phyloP scores from a whole-genome alignment of 164 flowering plant genomes.

The Dillenia suffruticosa region DNA sequence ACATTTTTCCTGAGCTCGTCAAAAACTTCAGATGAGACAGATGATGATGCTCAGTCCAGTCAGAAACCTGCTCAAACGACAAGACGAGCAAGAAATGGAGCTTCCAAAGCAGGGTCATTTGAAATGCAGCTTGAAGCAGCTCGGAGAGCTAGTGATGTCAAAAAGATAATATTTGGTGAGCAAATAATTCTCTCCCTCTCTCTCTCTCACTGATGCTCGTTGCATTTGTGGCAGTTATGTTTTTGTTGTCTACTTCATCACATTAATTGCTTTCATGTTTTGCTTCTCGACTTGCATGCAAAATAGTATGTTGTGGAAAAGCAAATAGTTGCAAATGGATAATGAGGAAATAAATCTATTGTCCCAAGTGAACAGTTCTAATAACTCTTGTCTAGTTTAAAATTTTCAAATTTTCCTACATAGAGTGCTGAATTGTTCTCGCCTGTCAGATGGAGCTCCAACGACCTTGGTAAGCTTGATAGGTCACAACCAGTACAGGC shows the following conservation, averaged over 20 bases:
- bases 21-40: constrained; percentile 15
- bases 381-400: neutral
- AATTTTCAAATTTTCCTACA: neutral
- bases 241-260: neutral
- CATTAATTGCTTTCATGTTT: neutral
- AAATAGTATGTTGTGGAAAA: constrained; percentile 25
- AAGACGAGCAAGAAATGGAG: constrained; percentile 25
- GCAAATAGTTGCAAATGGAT: constrained; percentile 84
- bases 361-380: neutral
- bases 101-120: constrained; percentile 50
- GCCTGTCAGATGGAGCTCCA: constrained; percentile 77
- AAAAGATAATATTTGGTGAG: constrained; percentile 84
- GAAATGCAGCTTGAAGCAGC: constrained; percentile 90
- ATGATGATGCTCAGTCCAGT: constrained; percentile 18
- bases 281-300: neutral
- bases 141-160: constrained; percentile 87
- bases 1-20: constrained; percentile 53
- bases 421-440: too few relatives aligned
- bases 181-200: too few relatives aligned
- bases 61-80: constrained; percentile 19
- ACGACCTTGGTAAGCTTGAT: constrained; percentile 83
- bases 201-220: neutral
- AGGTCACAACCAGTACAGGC: constrained; percentile 81
- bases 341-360: constrained; percentile 53
- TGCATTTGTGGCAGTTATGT: neutral